A percentile compares a stretch with the other conserved stretches of the same genome.
These are phyloP conservation scores for Zygosaccharomyces sapae DNA, from an alignment of 1,139 yeast species.

Conservation along the genomic window DNA sequence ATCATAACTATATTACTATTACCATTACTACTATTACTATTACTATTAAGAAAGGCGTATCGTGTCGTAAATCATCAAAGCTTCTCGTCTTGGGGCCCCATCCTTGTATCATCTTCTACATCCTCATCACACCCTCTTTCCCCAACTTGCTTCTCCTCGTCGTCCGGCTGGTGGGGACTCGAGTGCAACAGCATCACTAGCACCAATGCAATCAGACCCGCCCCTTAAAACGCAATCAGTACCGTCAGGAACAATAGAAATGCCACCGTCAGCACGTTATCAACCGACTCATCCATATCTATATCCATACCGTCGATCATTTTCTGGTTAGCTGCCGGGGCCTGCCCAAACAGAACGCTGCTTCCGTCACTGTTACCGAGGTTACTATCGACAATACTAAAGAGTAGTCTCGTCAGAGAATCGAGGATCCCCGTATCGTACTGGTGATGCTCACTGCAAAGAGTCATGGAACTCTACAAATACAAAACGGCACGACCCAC, in stretches of 20 bases:
- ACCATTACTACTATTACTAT: not conserved
- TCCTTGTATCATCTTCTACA: not conserved
- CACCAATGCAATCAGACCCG: slow-evolving; percentile 15
- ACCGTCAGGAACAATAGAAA: slow-evolving; percentile 20
- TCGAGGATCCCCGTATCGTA: slow-evolving; percentile 13
- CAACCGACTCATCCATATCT: slow-evolving; percentile 12
- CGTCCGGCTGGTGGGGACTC: slow-evolving; percentile 6
- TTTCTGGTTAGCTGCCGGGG: not conserved
- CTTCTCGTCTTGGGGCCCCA: slow-evolving; percentile 1
- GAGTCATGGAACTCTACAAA: not conserved
- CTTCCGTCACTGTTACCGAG: not conserved
- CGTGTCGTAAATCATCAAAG: slow-evolving; percentile 4
- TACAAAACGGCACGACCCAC: not conserved
- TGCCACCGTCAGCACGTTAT: slow-evolving; percentile 14
- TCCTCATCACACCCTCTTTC: slow-evolving; percentile 1
- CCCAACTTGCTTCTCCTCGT: slow-evolving; percentile 15
- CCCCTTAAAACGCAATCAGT: slow-evolving; percentile 15
- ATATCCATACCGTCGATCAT: slow-evolving; percentile 3
- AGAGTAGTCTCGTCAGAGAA: slow-evolving; percentile 9
- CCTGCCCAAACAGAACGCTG: not conserved
- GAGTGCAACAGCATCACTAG: slow-evolving; percentile 12
- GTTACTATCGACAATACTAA: slow-evolving; percentile 1
- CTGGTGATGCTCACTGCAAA: slow-evolving; percentile 17
- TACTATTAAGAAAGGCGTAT: not conserved
- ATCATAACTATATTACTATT: not conserved